Percentiles rank a stretch among this genome's conserved stretches.
Conservation (phyloP, 768 basidiomycete genomes). For the Boletus sensibilis region DNA sequence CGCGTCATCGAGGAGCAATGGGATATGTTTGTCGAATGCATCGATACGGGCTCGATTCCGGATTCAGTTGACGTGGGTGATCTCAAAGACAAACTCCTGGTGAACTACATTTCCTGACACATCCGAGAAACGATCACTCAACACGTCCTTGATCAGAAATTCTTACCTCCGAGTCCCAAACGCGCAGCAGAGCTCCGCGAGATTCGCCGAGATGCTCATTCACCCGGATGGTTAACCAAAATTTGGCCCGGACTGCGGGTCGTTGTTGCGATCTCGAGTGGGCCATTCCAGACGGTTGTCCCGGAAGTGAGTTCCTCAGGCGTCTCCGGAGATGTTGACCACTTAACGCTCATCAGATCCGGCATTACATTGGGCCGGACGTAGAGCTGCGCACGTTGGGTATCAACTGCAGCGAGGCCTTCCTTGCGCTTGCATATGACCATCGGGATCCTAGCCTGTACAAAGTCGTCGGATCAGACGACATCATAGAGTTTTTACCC, state of each 20-base stretch:
- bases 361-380: slow-evolving; percentile 18
- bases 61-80: slow-evolving; percentile 12
- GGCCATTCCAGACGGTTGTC: slow-evolving; percentile 21
- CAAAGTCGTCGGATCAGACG: slow-evolving; percentile 26
- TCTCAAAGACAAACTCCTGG: slow-evolving; percentile 14
- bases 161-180: slow-evolving; percentile 15
- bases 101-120: not conserved
- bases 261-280: slow-evolving; percentile 23
- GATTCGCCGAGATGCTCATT: slow-evolving; percentile 1
- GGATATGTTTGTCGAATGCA: slow-evolving; percentile 19
- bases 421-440: slow-evolving; percentile 25
- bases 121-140: not conserved
- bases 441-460: slow-evolving; percentile 21
- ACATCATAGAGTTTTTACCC: slow-evolving; percentile 23
- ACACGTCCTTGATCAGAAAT: slow-evolving; percentile 5
- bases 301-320: slow-evolving; percentile 14
- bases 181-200: slow-evolving; percentile 18
- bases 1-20: slow-evolving; percentile 20
- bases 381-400: slow-evolving; percentile 21
- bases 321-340: not conserved
- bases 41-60: slow-evolving; percentile 16
- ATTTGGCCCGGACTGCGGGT: slow-evolving; percentile 19
- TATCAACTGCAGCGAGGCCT: slow-evolving; percentile 24
- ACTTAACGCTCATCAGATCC: slow-evolving; percentile 7
- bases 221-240: slow-evolving; percentile 21